These are phyloP conservation scores for Solanum rostratum DNA, from an alignment of 257 asterid genomes.

Conservation along the genomic window DNA sequence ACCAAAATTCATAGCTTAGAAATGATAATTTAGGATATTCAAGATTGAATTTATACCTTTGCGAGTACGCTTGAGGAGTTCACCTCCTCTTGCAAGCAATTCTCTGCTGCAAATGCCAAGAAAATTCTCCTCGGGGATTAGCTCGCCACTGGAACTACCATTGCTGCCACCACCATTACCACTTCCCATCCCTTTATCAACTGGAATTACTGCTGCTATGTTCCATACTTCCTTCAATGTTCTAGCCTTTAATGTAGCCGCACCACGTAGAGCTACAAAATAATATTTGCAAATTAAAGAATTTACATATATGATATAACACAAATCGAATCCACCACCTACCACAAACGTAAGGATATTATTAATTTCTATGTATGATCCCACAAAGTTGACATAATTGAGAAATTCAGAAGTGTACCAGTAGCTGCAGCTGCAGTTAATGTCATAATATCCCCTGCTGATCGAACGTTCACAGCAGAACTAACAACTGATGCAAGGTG, in stretches of 20 bases:
- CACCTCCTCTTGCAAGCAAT: slow-evolving; percentile 82
- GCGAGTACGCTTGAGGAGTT: slow-evolving; percentile 82
- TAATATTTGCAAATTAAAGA: background rate
- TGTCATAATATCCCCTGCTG: slow-evolving; percentile 95
- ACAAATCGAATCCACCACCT: background rate
- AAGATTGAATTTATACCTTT: slow-evolving; percentile 32
- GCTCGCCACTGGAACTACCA: slow-evolving; percentile 75
- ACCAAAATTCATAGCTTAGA: background rate
- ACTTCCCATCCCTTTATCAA: slow-evolving; percentile 59
- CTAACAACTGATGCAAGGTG: slow-evolving; percentile 76
- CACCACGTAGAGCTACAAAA: slow-evolving; percentile 73
- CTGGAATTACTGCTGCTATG: slow-evolving; percentile 76
- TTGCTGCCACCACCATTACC: slow-evolving; percentile 34
- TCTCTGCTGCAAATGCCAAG: slow-evolving; percentile 87
- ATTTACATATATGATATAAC: background rate
- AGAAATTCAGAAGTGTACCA: slow-evolving; percentile 20
- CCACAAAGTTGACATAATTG: background rate
- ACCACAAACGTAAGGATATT: background rate
- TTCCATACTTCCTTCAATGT: slow-evolving; percentile 89
- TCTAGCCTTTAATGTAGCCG: slow-evolving; percentile 88
- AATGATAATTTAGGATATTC: background rate
- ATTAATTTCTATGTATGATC: too few relatives aligned
- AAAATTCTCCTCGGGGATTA: slow-evolving; percentile 76
- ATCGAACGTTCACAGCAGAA: slow-evolving; percentile 86
- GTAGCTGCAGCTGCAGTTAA: slow-evolving; percentile 97